Evolutionary conservation across 129 eudicot species (phyloP).

Genomic region (Centella asiatica): DNA sequence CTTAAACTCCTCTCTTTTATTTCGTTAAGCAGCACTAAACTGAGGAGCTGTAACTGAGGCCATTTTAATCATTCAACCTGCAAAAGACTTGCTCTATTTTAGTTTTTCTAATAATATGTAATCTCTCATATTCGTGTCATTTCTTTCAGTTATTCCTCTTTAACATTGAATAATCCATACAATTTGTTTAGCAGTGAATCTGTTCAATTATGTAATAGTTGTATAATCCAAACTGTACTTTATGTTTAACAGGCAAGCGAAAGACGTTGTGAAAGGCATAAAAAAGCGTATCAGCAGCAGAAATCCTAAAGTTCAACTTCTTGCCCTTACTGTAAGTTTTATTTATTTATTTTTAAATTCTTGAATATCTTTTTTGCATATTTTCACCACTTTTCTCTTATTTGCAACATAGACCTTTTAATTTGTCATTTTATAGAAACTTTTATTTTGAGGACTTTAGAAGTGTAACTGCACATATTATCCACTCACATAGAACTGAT

Average conservation of each 20-base stretch:
- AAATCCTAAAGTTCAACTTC: constrained; percentile 59
- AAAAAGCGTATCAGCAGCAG: constrained; percentile 62
- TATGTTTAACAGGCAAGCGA: constrained; percentile 40
- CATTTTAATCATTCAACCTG: background rate
- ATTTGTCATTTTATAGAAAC: background rate
- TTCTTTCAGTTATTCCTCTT: background rate
- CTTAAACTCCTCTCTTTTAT: too few relatives aligned
- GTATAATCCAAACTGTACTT: background rate
- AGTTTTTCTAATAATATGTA: too few relatives aligned
- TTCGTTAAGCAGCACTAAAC: too few relatives aligned
- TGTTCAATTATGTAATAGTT: background rate
- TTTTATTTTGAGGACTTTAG: too few relatives aligned
- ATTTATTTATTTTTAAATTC: background rate
- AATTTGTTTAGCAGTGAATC: background rate
- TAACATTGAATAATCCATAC: background rate
- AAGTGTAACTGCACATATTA: too few relatives aligned
- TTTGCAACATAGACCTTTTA: background rate
- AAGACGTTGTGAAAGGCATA: constrained; percentile 57
- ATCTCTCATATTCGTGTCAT: background rate
- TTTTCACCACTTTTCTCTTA: background rate
- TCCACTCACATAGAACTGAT: too few relatives aligned
- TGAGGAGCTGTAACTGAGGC: background rate
- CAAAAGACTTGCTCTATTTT: background rate
- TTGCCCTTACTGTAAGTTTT: constrained; percentile 50
- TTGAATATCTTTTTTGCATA: too few relatives aligned